A percentile compares a stretch with the other conserved stretches of the same genome.
Evolutionary conservation across 2,329 filamentous ascomycete genomes (phyloP).

Genomic region (Colletotrichum somersetense): DNA sequence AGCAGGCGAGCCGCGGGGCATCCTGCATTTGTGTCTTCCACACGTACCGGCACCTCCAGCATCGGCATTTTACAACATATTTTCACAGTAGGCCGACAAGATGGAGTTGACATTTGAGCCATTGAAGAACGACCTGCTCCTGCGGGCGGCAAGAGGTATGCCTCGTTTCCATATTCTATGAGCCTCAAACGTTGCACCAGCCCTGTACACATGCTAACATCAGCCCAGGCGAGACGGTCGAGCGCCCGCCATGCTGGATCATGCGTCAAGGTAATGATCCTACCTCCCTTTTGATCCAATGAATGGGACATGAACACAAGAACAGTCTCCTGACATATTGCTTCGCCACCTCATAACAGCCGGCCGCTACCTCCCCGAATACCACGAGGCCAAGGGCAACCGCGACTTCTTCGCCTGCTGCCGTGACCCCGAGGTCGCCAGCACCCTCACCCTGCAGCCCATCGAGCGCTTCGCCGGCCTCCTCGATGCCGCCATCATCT

Average conservation of each 20-base stretch:
- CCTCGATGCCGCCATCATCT: conserved; percentile 97
- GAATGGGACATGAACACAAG: conserved; percentile 2
- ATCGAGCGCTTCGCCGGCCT: conserved; percentile 92
- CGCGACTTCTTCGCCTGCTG: conserved; percentile 99
- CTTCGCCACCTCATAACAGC: conserved; percentile 63
- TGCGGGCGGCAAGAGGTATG: conserved; percentile 89
- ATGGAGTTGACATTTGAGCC: conserved; percentile 83
- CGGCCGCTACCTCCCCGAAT: conserved; percentile 96
- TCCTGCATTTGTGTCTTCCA: conserved; percentile 23
- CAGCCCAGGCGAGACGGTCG: conserved; percentile 82
- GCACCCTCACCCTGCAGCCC: conserved; percentile 92
- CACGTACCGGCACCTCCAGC: conserved; percentile 9
- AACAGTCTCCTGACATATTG: conserved; percentile 20
- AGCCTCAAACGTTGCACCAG: background rate
- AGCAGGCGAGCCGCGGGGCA: conserved; percentile 25
- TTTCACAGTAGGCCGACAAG: conserved; percentile 46
- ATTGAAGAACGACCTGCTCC: conserved; percentile 90
- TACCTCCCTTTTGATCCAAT: conserved; percentile 2
- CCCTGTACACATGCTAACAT: conserved; percentile 40
- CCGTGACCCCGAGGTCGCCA: conserved; percentile 91
- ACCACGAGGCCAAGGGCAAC: conserved; percentile 91
- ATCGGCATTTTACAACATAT: background rate
- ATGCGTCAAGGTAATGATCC: conserved; percentile 88
- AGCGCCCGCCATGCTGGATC: conserved; percentile 96
- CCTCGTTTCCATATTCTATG: conserved; percentile 22